Evolutionary conservation across 768 basidiomycete species (phyloP).

Genomic region (Mycena rebaudengoi): DNA sequence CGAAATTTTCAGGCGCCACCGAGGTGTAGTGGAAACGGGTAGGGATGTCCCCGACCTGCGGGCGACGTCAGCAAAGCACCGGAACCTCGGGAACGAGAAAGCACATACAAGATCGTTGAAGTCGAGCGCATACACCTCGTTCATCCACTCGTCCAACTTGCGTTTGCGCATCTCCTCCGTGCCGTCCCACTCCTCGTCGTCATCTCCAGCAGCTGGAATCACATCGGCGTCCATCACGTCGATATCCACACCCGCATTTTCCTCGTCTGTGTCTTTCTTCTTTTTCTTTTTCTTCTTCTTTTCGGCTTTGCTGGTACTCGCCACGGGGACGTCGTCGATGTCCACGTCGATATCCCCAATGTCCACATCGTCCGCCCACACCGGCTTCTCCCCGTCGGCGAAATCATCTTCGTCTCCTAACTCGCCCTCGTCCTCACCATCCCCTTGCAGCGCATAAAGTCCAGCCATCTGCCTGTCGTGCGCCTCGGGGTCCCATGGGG

Average conservation of each 20-base stretch:
- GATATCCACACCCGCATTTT: constrained; percentile 66
- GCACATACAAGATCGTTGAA: constrained; percentile 91
- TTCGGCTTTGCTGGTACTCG: constrained; percentile 46
- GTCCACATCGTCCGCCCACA: constrained; percentile 92
- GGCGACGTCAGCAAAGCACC: constrained; percentile 9
- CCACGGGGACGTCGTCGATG: constrained; percentile 43
- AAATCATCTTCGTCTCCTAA: constrained; percentile 21
- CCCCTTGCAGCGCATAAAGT: constrained; percentile 66
- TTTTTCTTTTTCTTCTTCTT: constrained; percentile 68
- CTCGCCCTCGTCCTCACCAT: constrained; percentile 40
- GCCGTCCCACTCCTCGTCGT: constrained; percentile 81
- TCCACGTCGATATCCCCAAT: constrained; percentile 69
- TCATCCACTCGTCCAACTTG: constrained; percentile 88
- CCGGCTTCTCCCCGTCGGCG: constrained; percentile 71
- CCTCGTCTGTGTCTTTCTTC: constrained; percentile 45
- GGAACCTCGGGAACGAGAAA: not conserved
- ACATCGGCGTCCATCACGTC: constrained; percentile 61
- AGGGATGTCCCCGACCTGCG: constrained; percentile 85
- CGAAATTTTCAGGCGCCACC: constrained; percentile 67
- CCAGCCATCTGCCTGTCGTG: constrained; percentile 87
- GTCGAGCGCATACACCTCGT: constrained; percentile 88
- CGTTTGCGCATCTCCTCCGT: constrained; percentile 92
- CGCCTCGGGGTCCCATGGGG: constrained; percentile 89
- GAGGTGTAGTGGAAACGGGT: constrained; percentile 94
- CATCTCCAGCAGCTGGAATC: constrained; percentile 45